phyloP scores from a whole-genome alignment of 1,139 yeast genomes.

The Sugiyamaella neomexicana region DNA sequence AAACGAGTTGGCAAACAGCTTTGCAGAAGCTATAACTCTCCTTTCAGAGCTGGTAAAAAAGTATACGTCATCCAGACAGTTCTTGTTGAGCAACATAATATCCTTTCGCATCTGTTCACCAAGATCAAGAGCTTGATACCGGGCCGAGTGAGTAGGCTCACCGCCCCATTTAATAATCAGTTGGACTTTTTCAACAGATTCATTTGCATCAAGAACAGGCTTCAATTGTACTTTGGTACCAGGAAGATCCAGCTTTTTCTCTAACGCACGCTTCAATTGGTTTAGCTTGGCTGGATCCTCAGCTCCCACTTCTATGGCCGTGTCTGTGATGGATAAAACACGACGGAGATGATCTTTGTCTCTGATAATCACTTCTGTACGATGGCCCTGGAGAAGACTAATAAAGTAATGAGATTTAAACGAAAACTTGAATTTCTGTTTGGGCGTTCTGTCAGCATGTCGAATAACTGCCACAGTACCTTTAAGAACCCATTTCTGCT shows the following conservation, averaged over 20 bases:
- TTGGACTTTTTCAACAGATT: conserved; percentile 83
- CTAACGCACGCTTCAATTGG: conserved; percentile 79
- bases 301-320: conserved; percentile 73
- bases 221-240: conserved; percentile 97
- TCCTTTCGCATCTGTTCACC: conserved; percentile 97
- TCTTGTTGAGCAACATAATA: conserved; percentile 77
- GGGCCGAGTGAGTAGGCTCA: conserved; percentile 97
- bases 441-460: conserved; percentile 99
- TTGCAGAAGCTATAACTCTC: conserved; percentile 91
- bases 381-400: conserved; percentile 87
- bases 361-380: conserved; percentile 92
- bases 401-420: conserved; percentile 86
- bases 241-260: conserved; percentile 84
- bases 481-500: conserved; percentile 95
- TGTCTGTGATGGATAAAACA: conserved; percentile 78
- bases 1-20: conserved; percentile 79
- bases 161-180: conserved; percentile 99
- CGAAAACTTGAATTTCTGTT: conserved; percentile 94
- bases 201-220: conserved; percentile 63
- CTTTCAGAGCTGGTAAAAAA: conserved; percentile 93
- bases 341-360: conserved; percentile 83
- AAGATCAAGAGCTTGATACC: conserved; percentile 88
- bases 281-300: conserved; percentile 79
- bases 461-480: conserved; percentile 90
- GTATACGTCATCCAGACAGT: conserved; percentile 78